These are phyloP conservation scores for Beauveria australis DNA, from an alignment of 2,329 filamentous ascomycete genomes.

Conservation along the genomic window DNA sequence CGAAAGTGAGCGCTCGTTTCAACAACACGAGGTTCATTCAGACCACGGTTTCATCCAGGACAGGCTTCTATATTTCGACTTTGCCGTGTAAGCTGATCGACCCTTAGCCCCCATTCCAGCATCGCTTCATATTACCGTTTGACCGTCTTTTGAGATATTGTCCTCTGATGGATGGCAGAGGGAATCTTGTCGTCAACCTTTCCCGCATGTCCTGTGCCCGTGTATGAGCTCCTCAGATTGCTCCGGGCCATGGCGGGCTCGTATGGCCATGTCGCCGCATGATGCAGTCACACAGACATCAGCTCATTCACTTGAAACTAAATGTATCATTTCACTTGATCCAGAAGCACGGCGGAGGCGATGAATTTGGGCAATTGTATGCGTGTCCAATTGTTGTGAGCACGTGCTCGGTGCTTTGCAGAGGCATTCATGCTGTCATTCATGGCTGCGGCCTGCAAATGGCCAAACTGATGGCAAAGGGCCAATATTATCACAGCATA, in stretches of 20 bases:
- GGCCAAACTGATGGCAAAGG: neutral
- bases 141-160: too few relatives aligned
- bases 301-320: neutral
- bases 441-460: neutral
- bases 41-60: neutral
- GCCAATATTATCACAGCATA: neutral
- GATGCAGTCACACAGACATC: neutral
- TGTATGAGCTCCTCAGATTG: neutral
- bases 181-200: neutral
- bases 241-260: neutral
- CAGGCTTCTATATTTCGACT: neutral
- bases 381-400: neutral
- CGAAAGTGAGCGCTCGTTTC: conserved; percentile 3
- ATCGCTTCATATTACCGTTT: neutral
- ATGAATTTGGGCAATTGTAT: neutral
- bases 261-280: conserved; percentile 1
- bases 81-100: neutral
- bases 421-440: neutral
- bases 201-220: neutral
- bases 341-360: neutral
- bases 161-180: too few relatives aligned
- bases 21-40: neutral
- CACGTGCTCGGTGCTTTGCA: neutral
- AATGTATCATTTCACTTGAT: neutral
- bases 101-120: neutral